Evolutionary conservation across 2,329 filamentous ascomycete genomes (phyloP).

Genomic region (Arthrinium phaeospermum): DNA sequence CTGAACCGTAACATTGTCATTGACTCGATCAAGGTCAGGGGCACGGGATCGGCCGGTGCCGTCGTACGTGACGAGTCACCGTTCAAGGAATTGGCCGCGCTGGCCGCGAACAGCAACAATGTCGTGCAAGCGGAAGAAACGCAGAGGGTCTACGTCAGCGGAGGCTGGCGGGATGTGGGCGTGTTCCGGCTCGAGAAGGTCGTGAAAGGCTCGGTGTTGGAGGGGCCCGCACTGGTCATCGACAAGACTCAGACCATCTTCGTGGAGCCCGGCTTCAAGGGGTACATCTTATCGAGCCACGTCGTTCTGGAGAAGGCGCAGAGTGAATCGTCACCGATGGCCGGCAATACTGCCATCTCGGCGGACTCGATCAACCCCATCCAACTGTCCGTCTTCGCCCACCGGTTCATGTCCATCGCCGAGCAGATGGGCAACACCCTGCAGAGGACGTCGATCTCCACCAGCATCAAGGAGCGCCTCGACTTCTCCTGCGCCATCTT

Average conservation of each 20-base stretch:
- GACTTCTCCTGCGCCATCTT: slow-evolving; percentile 85
- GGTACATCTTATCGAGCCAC: slow-evolving; percentile 40
- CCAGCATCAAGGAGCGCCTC: slow-evolving; percentile 79
- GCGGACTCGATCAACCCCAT: slow-evolving; percentile 69
- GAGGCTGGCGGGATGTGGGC: slow-evolving; percentile 33
- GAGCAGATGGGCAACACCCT: slow-evolving; percentile 82
- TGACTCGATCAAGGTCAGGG: slow-evolving; percentile 44
- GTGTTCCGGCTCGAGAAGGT: slow-evolving; percentile 37
- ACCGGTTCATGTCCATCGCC: slow-evolving; percentile 83
- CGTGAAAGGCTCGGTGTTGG: slow-evolving; percentile 29
- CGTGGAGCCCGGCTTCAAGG: slow-evolving; percentile 53
- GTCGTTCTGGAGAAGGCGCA: slow-evolving; percentile 43
- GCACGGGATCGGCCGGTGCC: slow-evolving; percentile 33
- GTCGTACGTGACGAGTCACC: slow-evolving; percentile 26
- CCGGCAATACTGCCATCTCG: slow-evolving; percentile 53
- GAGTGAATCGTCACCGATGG: slow-evolving; percentile 58
- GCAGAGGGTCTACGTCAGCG: slow-evolving; percentile 38
- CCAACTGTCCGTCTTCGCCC: slow-evolving; percentile 76
- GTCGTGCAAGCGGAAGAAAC: slow-evolving; percentile 20
- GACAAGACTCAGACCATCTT: slow-evolving; percentile 79
- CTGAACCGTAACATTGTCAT: slow-evolving; percentile 44
- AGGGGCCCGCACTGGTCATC: slow-evolving; percentile 59
- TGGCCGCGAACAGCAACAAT: slow-evolving; percentile 15
- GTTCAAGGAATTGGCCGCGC: slow-evolving; percentile 25
- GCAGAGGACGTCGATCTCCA: slow-evolving; percentile 78